phyloP scores from a whole-genome alignment of 2,329 filamentous ascomycete genomes.

The Scorias spongiosa region DNA sequence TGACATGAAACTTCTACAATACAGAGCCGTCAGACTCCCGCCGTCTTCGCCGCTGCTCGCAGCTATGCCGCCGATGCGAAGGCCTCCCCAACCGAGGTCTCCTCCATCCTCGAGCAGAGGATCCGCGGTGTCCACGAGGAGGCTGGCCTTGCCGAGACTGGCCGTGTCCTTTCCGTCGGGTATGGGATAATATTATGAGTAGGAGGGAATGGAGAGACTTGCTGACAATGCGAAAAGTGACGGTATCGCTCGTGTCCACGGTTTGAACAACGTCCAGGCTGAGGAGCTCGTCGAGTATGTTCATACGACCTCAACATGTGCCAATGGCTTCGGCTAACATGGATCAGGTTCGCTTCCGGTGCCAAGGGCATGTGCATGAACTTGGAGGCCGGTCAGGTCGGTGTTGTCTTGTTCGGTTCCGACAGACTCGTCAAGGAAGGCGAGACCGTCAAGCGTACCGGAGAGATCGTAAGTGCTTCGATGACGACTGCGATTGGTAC shows the following conservation, averaged over 20 bases:
- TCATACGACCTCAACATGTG: constrained; percentile 2
- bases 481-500: neutral
- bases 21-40: constrained; percentile 77
- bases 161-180: constrained; percentile 96
- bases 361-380: constrained; percentile 99
- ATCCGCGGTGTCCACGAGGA: constrained; percentile 98
- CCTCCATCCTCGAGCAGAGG: constrained; percentile 97
- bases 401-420: constrained; percentile 99
- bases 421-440: constrained; percentile 99
- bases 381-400: constrained; percentile 99
- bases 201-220: constrained; percentile 7
- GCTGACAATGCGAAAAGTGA: constrained; percentile 51
- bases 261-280: constrained; percentile 99
- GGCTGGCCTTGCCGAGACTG: constrained; percentile 90
- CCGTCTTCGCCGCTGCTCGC: constrained; percentile 60
- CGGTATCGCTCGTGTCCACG: constrained; percentile 99
- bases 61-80: constrained; percentile 87
- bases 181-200: constrained; percentile 41
- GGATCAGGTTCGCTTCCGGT: constrained; percentile 81
- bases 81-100: constrained; percentile 93
- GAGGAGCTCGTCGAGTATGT: constrained; percentile 99
- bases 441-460: constrained; percentile 98
- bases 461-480: constrained; percentile 70
- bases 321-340: constrained; percentile 4
- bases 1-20: constrained; percentile 35